These are phyloP conservation scores for Chrysoporthe deuterocubensis DNA, from an alignment of 2,329 filamentous ascomycete species.

Conservation along the genomic window DNA sequence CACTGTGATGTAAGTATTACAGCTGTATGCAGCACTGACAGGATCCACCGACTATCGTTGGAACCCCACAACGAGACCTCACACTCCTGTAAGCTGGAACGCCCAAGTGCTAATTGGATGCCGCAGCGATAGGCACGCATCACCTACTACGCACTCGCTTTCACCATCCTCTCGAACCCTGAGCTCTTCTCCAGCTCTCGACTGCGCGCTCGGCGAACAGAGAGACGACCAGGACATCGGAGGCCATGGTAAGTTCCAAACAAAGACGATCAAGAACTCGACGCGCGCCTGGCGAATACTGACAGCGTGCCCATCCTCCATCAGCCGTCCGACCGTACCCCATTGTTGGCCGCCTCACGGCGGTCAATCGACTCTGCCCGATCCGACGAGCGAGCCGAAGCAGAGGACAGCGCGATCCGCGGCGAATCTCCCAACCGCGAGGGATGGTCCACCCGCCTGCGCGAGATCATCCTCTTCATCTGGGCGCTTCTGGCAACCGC, in stretches of 20 bases:
- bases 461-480: slow-evolving; percentile 75
- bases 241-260: slow-evolving; percentile 14
- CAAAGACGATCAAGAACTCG: neutral
- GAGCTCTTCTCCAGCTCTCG: neutral
- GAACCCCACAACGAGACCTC: neutral
- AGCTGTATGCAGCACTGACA: neutral
- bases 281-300: neutral
- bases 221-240: neutral
- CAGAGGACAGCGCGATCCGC: slow-evolving; percentile 40
- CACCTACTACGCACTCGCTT: neutral
- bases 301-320: neutral
- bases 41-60: neutral
- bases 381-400: slow-evolving; percentile 37
- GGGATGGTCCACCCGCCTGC: slow-evolving; percentile 48
- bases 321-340: slow-evolving; percentile 47
- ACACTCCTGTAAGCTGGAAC: no score
- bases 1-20: neutral
- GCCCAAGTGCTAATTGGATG: neutral
- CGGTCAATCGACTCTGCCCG: slow-evolving; percentile 36
- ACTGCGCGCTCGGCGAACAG: neutral
- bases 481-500: slow-evolving; percentile 85
- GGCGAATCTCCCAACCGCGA: slow-evolving; percentile 25
- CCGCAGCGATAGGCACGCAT: neutral
- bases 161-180: neutral
- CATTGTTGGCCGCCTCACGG: slow-evolving; percentile 45